Base-by-base conservation (phyloP, 2,329 filamentous ascomycete species). In the Fusarium longipes region DNA sequence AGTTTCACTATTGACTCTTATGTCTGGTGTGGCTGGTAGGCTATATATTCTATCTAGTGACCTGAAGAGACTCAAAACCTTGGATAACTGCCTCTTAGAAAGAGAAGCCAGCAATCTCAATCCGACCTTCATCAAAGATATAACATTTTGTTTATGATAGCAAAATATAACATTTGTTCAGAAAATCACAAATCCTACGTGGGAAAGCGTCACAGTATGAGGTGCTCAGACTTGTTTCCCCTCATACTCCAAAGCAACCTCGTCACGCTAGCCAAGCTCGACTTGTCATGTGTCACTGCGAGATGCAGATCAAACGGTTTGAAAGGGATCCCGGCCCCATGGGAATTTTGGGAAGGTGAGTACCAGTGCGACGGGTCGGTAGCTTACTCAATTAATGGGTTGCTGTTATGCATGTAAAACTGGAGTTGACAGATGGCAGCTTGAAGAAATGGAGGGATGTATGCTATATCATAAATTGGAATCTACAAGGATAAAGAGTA, bases 1-100 rank as follows among this genome's bases (percentile, higher is more conserved):
- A 2, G 70, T 72, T 8, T 71, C 63, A 2, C 61, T 61, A 51
- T 78, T 73, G 11, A 79, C 76, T 3, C 71, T 65, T 17, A 82
- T 80, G 4, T 78, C 14, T 2, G 58, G 60, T 7, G 38, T 58
- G 0, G 38, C 51, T 0, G 84, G 84, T 1, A 87, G 74, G 5
- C 78, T 77, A 48, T 82, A 82, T 39, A 86, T 76, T 35, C 82
- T 81, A 29, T 35, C 82, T 81, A 29, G 77, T 80, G 11, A 86
- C 81, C 25, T 80, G 39, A 3, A 86, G 74, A 4, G 78, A 64
- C 48, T 83, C 79, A 0, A 82, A 83, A 18, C 85, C 78, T 59
- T 86, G 85, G 84, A 53, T 86, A 87, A 6, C 84, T 84, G n/a
- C n/a, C n/a, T n/a, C n/a, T n/a, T n/a, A n/a, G n/a, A n/a, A n/a